These are phyloP conservation scores for Paramecium sonneborni DNA, from an alignment of 73 alveolate genomes.

Conservation along the genomic window DNA sequence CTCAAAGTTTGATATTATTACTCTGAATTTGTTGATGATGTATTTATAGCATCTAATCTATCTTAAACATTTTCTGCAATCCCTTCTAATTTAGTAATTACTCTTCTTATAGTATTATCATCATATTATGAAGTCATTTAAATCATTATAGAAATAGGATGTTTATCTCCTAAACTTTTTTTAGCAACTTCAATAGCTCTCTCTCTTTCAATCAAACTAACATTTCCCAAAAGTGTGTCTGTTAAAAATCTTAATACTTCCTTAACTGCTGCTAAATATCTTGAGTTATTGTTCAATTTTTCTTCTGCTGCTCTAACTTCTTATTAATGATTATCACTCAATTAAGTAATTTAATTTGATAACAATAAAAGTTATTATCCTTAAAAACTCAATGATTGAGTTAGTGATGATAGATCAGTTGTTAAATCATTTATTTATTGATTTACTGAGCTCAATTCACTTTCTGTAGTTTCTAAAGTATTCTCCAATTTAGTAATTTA, in stretches of 20 bases:
- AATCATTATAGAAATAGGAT: constrained; percentile 22
- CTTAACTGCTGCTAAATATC: neutral
- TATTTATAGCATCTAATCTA: neutral
- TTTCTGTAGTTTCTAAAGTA: neutral
- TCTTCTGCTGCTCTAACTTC: constrained; percentile 1
- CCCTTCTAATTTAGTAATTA: constrained; percentile 16
- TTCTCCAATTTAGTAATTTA: neutral
- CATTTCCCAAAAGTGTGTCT: neutral
- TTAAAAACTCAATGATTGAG: constrained; percentile 13
- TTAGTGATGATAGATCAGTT: constrained; percentile 24
- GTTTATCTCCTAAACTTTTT: constrained; percentile 2
- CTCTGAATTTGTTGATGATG: neutral
- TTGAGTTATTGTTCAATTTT: neutral
- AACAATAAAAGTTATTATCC: neutral
- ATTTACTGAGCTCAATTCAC: constrained; percentile 1
- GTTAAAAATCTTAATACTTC: neutral
- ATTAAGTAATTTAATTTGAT: neutral
- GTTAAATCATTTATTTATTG: neutral
- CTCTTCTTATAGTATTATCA: constrained; percentile 34
- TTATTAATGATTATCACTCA: neutral
- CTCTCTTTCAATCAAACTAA: neutral
- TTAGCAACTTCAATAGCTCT: constrained; percentile 11
- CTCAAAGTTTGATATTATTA: neutral
- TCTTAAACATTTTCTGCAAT: neutral
- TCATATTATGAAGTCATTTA: constrained; percentile 13